Evolutionary conservation across 1,284 basidiomycete species (phyloP).

Genomic region (Rhodotorula sp.): DNA sequence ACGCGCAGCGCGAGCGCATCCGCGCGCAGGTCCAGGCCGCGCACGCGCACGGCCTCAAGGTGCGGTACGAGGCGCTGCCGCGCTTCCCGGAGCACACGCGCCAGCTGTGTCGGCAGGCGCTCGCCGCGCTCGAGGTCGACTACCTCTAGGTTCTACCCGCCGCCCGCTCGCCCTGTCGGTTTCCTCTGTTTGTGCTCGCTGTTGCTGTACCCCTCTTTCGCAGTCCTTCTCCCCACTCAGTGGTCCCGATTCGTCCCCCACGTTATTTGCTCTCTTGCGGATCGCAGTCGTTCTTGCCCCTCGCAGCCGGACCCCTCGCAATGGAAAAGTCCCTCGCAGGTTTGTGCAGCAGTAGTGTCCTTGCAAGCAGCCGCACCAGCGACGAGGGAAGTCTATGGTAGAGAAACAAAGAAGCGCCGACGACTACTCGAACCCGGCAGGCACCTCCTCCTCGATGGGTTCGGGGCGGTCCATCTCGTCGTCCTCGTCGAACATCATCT

Average conservation of each 20-base stretch:
- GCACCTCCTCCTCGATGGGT: constrained; percentile 15
- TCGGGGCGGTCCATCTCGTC: constrained; percentile 22
- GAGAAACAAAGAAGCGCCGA: no score
- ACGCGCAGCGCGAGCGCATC: constrained; percentile 8
- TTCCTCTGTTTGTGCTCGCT: not conserved
- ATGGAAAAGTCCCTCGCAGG: not conserved
- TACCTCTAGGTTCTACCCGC: not conserved
- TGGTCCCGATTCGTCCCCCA: not conserved
- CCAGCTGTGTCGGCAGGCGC: constrained; percentile 1
- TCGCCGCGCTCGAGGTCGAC: constrained; percentile 12
- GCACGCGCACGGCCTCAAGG: constrained; percentile 8
- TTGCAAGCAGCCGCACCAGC: no score
- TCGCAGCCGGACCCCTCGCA: not conserved
- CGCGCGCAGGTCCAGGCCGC: constrained; percentile 11
- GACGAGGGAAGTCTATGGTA: no score
- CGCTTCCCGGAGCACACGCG: constrained; percentile 16
- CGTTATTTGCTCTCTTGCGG: no score
- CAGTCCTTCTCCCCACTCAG: not conserved
- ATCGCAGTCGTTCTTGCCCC: not conserved
- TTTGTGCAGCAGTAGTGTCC: not conserved
- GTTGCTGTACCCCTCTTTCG: constrained; percentile 6
- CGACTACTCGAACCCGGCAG: not conserved
- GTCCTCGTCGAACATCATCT: constrained; percentile 14
- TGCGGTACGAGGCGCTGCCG: constrained; percentile 22
- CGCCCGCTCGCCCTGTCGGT: not conserved